A percentile compares a stretch with the other conserved stretches of the same genome.
Evolutionary conservation across 1,284 basidiomycete species (phyloP).

Genomic region (Apiotrichum akiyoshidainum): DNA sequence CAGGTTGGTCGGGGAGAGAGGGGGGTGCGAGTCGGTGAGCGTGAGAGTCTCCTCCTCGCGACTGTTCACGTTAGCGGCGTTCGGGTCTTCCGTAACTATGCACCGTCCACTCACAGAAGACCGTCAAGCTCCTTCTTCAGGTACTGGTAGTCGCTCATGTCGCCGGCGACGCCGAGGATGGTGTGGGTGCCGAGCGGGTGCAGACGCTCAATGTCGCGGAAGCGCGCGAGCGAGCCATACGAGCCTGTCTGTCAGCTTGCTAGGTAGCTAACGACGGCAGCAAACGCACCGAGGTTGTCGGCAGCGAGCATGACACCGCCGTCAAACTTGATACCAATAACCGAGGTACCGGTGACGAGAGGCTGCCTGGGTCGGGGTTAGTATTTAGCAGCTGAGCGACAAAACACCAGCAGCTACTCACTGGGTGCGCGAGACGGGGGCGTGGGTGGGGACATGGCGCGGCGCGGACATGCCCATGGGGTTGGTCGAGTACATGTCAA

Average conservation of each 20-base stretch:
- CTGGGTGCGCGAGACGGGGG: constrained; percentile 29
- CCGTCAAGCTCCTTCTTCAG: constrained; percentile 63
- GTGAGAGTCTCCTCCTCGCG: constrained; percentile 61
- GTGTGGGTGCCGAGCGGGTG: constrained; percentile 76
- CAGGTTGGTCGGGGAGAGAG: constrained; percentile 81
- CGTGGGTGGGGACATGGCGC: constrained; percentile 13
- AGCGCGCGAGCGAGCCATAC: constrained; percentile 93
- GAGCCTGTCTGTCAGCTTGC: constrained; percentile 66
- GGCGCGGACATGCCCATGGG: constrained; percentile 20
- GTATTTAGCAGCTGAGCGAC: not conserved
- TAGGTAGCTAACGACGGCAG: too few species aligned
- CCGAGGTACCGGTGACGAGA: constrained; percentile 93
- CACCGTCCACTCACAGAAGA: constrained; percentile 39
- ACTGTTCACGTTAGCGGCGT: constrained; percentile 33
- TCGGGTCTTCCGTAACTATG: too few species aligned
- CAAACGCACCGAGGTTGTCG: constrained; percentile 77
- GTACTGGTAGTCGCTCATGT: constrained; percentile 98
- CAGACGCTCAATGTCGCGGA: constrained; percentile 90
- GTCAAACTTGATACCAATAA: constrained; percentile 89
- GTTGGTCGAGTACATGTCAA: constrained; percentile 44
- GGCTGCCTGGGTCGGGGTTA: constrained; percentile 63
- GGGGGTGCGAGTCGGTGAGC: constrained; percentile 74
- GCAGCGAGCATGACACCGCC: constrained; percentile 99
- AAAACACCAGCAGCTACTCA: constrained; percentile 6
- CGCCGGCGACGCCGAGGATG: constrained; percentile 86